Percentiles rank a stretch among this genome's conserved stretches.
phyloP scores from a whole-genome alignment of 1,284 basidiomycete genomes.

The Pascua sp. region DNA sequence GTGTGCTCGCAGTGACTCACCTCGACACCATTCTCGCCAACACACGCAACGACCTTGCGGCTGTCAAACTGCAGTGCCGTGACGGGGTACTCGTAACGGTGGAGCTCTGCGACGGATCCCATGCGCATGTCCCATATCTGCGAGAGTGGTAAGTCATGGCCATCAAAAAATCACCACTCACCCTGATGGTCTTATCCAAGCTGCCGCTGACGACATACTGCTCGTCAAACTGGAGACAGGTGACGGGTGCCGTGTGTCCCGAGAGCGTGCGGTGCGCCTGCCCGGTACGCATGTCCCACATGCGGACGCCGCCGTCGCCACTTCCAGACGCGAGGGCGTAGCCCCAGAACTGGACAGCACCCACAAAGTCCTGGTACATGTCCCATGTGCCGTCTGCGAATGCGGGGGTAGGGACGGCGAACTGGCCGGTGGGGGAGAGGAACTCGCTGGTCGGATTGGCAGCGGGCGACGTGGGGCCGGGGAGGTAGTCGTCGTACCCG shows the following conservation, averaged over 20 bases:
- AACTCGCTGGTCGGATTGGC: background rate
- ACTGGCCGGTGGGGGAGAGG: slow-evolving; percentile 54
- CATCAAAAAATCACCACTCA: slow-evolving; percentile 49
- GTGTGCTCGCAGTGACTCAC: slow-evolving; percentile 53
- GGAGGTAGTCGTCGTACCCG: slow-evolving; percentile 53
- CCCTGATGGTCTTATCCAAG: slow-evolving; percentile 87
- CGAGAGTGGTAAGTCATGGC: background rate
- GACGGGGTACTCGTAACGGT: slow-evolving; percentile 86
- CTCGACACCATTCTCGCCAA: slow-evolving; percentile 89
- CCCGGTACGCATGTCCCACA: slow-evolving; percentile 99
- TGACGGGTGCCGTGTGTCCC: slow-evolving; percentile 91
- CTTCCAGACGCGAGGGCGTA: slow-evolving; percentile 95
- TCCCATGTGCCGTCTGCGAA: slow-evolving; percentile 86
- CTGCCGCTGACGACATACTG: slow-evolving; percentile 86
- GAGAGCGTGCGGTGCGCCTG: slow-evolving; percentile 90
- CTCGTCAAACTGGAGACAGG: slow-evolving; percentile 96
- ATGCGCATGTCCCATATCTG: slow-evolving; percentile 97
- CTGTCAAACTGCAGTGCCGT: slow-evolving; percentile 93
- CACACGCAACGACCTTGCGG: slow-evolving; percentile 88
- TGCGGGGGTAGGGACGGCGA: slow-evolving; percentile 78
- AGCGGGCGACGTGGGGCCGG: slow-evolving; percentile 21
- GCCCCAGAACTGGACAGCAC: slow-evolving; percentile 97
- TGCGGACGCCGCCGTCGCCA: slow-evolving; percentile 92
- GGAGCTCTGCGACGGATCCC: slow-evolving; percentile 80
- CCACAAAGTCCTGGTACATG: slow-evolving; percentile 96